Evolutionary conservation across 208 protist species (phyloP).

Genomic region (Wallacemonas rigidus): DNA sequence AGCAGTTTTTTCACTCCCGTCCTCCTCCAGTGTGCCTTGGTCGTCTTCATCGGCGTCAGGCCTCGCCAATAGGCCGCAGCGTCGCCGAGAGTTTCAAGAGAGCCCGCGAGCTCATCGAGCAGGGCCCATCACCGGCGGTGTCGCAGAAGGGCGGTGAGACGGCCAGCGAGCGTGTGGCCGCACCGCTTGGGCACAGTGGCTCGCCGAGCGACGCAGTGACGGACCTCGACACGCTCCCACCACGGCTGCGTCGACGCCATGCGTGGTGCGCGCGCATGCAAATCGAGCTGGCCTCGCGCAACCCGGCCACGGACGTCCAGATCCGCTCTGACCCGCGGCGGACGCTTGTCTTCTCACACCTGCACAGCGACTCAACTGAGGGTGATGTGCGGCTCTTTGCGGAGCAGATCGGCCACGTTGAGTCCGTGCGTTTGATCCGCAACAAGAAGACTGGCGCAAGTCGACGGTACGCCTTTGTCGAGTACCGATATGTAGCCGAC

Average conservation of each 20-base stretch:
- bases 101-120: conserved; percentile 28
- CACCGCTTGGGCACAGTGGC: not conserved
- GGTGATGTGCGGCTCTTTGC: conserved; percentile 79
- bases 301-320: conserved; percentile 67
- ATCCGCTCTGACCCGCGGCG: conserved; percentile 59
- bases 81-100: conserved; percentile 24
- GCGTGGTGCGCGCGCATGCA: conserved; percentile 30
- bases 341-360: conserved; percentile 72
- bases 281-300: conserved; percentile 25
- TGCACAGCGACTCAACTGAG: conserved; percentile 68
- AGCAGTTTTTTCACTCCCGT: conserved; percentile 70
- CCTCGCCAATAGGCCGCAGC: conserved; percentile 21
- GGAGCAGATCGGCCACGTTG: conserved; percentile 85
- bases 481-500: conserved; percentile 76
- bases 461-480: conserved; percentile 81
- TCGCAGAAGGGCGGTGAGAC: not conserved
- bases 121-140: conserved; percentile 3
- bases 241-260: conserved; percentile 18
- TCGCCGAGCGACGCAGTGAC: not conserved
- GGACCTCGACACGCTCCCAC: not conserved
- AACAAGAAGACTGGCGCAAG: conserved; percentile 56
- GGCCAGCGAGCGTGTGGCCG: too few species aligned
- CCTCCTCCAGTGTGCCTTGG: conserved; percentile 59
- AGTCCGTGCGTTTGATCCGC: conserved; percentile 65
- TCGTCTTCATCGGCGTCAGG: conserved; percentile 48